Evolutionary conservation across 106 monocot species (phyloP).

Genomic region (Apostasia shenzhenica): DNA sequence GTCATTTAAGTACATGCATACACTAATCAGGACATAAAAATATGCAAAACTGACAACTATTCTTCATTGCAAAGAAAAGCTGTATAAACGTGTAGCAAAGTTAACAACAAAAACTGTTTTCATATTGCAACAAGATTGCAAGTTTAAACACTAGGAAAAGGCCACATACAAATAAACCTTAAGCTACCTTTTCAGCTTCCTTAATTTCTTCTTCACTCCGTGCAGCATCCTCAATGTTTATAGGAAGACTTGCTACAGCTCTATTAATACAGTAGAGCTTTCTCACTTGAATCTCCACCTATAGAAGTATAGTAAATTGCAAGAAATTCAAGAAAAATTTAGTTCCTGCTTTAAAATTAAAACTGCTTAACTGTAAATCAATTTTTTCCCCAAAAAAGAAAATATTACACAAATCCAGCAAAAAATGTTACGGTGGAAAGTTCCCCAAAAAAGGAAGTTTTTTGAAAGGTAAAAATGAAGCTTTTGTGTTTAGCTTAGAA

Average conservation of each 20-base stretch:
- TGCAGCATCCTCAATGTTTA: conserved; percentile 88
- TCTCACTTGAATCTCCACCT: conserved; percentile 89
- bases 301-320: conserved; percentile 1
- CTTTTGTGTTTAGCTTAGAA: too few species aligned
- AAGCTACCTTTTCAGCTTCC: conserved; percentile 56
- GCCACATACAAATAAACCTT: background rate
- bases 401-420: too few species aligned
- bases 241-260: conserved; percentile 58
- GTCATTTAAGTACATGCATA: background rate
- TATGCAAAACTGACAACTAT: background rate
- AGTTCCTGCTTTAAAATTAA: background rate
- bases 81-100: too few species aligned
- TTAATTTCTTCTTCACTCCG: conserved; percentile 68
- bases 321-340: background rate
- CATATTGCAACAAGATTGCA: too few species aligned
- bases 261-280: conserved; percentile 73
- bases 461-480: too few species aligned
- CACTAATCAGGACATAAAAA: background rate
- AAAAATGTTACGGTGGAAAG: too few species aligned
- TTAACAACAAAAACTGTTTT: too few species aligned
- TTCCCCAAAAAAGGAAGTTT: too few species aligned
- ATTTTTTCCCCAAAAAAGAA: too few species aligned
- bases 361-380: too few species aligned
- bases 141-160: too few species aligned
- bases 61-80: background rate